Conservation (phyloP, 129 eudicot genomes). For the Helianthus tuberosus region DNA sequence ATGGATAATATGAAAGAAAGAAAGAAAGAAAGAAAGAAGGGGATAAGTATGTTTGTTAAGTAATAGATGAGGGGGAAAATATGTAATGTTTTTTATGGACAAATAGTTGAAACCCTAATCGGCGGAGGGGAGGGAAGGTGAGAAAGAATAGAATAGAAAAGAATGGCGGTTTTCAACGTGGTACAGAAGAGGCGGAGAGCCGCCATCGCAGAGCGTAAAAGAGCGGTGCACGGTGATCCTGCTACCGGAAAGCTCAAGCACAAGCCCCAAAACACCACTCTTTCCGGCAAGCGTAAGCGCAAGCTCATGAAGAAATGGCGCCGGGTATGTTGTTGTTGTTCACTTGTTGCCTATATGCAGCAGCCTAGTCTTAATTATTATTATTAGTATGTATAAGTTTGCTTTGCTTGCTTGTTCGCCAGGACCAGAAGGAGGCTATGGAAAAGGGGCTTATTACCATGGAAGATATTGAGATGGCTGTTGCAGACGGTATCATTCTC, state of each 20-base stretch:
- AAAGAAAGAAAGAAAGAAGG: background rate
- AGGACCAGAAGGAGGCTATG: conserved; percentile 93
- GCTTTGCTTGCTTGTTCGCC: conserved; percentile 7
- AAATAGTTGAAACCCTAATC: conserved; percentile 39
- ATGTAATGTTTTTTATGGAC: background rate
- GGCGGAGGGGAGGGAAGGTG: conserved; percentile 18
- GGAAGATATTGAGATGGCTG: conserved; percentile 93
- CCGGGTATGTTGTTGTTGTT: conserved; percentile 41
- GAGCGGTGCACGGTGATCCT: conserved; percentile 72
- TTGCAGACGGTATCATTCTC: conserved; percentile 58
- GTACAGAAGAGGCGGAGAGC: conserved; percentile 88
- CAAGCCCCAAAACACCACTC: conserved; percentile 48
- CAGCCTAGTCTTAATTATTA: background rate
- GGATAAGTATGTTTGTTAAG: background rate
- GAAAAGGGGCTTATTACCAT: conserved; percentile 81
- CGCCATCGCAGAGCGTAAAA: conserved; percentile 55
- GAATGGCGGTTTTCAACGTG: conserved; percentile 87
- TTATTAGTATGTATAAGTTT: background rate
- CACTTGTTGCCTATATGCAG: background rate
- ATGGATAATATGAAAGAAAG: background rate
- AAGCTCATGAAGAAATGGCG: conserved; percentile 93
- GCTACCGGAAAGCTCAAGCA: conserved; percentile 61
- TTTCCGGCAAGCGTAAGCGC: conserved; percentile 95
- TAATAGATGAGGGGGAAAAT: background rate
- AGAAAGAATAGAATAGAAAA: background rate